Conservation (phyloP, 1,284 basidiomycete species). For the Mrakiaceae sp. region DNA sequence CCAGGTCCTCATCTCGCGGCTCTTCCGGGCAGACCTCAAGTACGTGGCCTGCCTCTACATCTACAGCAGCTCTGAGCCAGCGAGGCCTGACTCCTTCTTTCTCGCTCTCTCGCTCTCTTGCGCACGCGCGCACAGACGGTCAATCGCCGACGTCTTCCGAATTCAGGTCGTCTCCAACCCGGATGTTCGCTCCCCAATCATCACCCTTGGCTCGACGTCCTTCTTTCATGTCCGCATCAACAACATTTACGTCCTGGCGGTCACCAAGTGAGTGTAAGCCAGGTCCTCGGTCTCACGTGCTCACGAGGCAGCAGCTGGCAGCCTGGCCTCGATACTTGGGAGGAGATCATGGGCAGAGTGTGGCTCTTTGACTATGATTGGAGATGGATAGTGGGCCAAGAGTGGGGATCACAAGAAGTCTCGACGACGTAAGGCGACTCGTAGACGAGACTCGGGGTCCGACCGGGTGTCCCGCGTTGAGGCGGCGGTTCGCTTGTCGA, state of each 20-base stretch:
- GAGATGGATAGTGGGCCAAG: background rate
- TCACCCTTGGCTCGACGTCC: constrained; percentile 91
- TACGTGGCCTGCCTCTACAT: constrained; percentile 36
- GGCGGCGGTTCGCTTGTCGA: no score
- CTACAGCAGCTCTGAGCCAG: background rate
- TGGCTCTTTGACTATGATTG: background rate
- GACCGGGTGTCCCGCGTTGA: no score
- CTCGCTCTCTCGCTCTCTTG: background rate
- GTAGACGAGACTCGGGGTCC: no score
- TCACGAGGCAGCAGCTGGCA: no score
- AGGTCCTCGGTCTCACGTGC: background rate
- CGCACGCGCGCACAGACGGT: constrained; percentile 49
- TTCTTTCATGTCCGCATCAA: constrained; percentile 95
- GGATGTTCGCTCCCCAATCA: constrained; percentile 90
- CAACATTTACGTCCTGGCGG: constrained; percentile 87
- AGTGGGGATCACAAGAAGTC: no score
- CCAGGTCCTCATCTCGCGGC: constrained; percentile 82
- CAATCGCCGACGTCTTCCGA: constrained; percentile 93
- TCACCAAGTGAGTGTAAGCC: constrained; percentile 65
- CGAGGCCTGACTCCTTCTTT: background rate
- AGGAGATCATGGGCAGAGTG: background rate
- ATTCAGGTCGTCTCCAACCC: constrained; percentile 97
- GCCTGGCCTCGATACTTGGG: no score
- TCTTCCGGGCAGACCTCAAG: constrained; percentile 92
- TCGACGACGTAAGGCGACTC: no score